phyloP scores from a whole-genome alignment of 257 asterid species.

The Primulina tabacum region DNA sequence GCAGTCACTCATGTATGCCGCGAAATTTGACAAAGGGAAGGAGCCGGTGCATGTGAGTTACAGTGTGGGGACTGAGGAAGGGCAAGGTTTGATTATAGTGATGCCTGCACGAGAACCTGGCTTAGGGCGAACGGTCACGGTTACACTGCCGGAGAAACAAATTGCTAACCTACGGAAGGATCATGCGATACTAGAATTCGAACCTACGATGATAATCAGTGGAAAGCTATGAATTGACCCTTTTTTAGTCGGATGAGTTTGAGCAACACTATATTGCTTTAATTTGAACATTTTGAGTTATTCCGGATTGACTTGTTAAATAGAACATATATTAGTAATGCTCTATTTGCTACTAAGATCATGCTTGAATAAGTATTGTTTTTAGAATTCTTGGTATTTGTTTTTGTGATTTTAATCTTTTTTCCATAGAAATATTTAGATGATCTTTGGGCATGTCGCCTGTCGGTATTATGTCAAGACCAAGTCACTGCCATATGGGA shows the following conservation, averaged over 20 bases:
- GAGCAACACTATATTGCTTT: background rate
- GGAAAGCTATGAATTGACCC: slow-evolving; percentile 27
- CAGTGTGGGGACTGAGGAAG: slow-evolving; percentile 41
- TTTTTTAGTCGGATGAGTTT: background rate
- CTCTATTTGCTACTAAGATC: too few species aligned
- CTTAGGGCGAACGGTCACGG: slow-evolving; percentile 40
- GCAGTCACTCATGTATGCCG: slow-evolving; percentile 32
- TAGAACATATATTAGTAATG: too few species aligned
- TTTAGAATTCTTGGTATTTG: too few species aligned
- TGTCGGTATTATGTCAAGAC: too few species aligned
- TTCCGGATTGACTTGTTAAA: too few species aligned
- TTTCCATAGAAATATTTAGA: too few species aligned
- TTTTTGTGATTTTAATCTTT: too few species aligned
- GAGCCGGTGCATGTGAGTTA: slow-evolving; percentile 49
- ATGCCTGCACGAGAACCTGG: slow-evolving; percentile 53
- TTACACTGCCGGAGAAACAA: slow-evolving; percentile 39
- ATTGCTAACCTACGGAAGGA: slow-evolving; percentile 40
- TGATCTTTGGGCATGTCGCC: too few species aligned
- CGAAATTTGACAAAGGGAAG: slow-evolving; percentile 40
- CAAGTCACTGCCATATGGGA: too few species aligned
- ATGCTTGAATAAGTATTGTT: too few species aligned
- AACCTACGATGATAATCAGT: slow-evolving; percentile 37
- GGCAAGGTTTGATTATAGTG: slow-evolving; percentile 52
- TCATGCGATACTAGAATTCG: slow-evolving; percentile 35
- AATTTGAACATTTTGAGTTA: too few species aligned